Percentiles rank a stretch among this genome's conserved stretches.
phyloP scores from a whole-genome alignment of 805 yeast genomes.

The Sugiyamaella chiloensis region DNA sequence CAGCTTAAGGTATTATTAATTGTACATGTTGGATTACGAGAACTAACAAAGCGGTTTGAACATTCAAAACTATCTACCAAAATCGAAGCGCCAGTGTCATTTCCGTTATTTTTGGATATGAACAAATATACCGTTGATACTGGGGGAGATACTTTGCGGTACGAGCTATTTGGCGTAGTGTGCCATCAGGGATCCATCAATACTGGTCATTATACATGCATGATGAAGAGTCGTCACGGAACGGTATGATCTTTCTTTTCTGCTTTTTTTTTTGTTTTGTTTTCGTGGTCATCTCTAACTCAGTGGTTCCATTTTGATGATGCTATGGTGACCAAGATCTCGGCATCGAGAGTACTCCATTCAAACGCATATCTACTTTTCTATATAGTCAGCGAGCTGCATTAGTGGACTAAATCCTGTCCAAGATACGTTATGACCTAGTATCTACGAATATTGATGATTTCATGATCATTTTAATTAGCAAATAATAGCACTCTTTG shows the following conservation, averaged over 20 bases:
- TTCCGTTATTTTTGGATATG: slow-evolving; percentile 73
- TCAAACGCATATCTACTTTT: slow-evolving; percentile 78
- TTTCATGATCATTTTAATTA: too few relatives aligned
- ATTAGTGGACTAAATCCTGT: too few relatives aligned
- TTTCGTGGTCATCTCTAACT: slow-evolving; percentile 11
- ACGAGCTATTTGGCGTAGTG: slow-evolving; percentile 82
- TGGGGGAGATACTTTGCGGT: slow-evolving; percentile 41
- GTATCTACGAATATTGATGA: too few relatives aligned
- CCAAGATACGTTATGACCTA: too few relatives aligned
- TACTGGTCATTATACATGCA: slow-evolving; percentile 91
- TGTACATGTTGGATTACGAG: neutral
- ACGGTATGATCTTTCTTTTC: slow-evolving; percentile 2
- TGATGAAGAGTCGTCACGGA: slow-evolving; percentile 67
- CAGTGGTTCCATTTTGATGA: slow-evolving; percentile 91
- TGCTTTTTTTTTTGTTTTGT: slow-evolving; percentile 8
- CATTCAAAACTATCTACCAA: slow-evolving; percentile 47
- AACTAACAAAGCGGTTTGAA: slow-evolving; percentile 15
- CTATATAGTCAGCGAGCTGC: slow-evolving; percentile 27
- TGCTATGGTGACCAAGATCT: slow-evolving; percentile 66
- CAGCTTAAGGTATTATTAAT: slow-evolving; percentile 56
- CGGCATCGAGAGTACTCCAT: slow-evolving; percentile 60
- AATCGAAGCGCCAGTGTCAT: slow-evolving; percentile 68
- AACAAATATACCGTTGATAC: slow-evolving; percentile 45
- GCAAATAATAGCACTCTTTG: too few relatives aligned
- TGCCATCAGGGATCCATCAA: slow-evolving; percentile 90